Base-by-base conservation (phyloP, 768 basidiomycete genomes). In the Naganishia friedmannii region DNA sequence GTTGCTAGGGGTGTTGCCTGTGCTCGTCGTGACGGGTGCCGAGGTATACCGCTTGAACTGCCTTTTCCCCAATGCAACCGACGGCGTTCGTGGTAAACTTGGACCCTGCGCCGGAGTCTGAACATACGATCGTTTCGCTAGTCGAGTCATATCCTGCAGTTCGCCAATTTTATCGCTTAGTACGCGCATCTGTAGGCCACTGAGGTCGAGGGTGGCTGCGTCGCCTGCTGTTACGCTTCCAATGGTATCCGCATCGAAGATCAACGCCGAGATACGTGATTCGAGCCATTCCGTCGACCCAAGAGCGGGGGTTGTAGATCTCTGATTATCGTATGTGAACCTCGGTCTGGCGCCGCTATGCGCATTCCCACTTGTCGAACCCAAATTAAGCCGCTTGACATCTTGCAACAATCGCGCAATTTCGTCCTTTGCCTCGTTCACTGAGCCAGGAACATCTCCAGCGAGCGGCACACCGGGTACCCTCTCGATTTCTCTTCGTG, bases 341-440 rank as follows among this genome's bases (percentile, higher is more conserved):
- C n/a, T 51, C 48, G 60, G 60, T 63, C 60, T 13, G 1, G 37
- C 60, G 26, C 23, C 15, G 15, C 60, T 13, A 42, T 42, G 60
- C 23, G 60, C 60, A 29, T 63, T 42, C 12, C 23, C 60, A 45
- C 37, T 63, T 2, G 60, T 45, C n/a, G 39, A 13, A 12, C 60
- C 60, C 21, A 63, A 12, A 29, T 63, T 42, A 3, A 63, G 28
- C 60, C 60, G 37, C 26, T 45, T 63, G 4, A 63, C 39, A 29
- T 63, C 60, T 15, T 42, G 23, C 42, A 63, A 63, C 5, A 63
- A 29, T 1, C 60, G 39, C 28, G 60, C 60, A 37, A 63, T 63
- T 42, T 63, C 60, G 42, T 63, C 60, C n/a, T 63, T 63, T 45
- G 60, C 60, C 42, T 63, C 42, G 60, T 42, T 63, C 13, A 63